A percentile compares a stretch with the other conserved stretches of the same genome.
phyloP scores from a whole-genome alignment of 2,329 filamentous ascomycete genomes.

The Fusarium sp. region DNA sequence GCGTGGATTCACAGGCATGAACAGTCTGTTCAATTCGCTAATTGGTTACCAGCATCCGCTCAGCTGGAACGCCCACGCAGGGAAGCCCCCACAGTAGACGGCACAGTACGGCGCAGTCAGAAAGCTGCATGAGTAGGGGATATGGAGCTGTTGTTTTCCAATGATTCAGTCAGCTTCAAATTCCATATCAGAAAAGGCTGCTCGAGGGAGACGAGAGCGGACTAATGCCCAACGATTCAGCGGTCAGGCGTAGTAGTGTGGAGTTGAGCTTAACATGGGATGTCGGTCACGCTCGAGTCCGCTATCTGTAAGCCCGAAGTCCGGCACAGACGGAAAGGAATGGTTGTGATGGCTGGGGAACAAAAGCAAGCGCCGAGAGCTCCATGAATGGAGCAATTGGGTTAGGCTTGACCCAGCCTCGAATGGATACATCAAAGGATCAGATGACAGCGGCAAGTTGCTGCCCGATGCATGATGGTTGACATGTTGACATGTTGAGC shows the following conservation, averaged over 20 bases:
- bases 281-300: conserved; percentile 14
- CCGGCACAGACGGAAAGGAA: conserved; percentile 18
- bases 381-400: conserved; percentile 1
- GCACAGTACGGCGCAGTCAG: conserved; percentile 25
- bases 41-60: conserved; percentile 42
- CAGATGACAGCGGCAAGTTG: conserved; percentile 23
- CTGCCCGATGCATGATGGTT: conserved; percentile 26
- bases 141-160: conserved; percentile 18
- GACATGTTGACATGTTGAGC: conserved; percentile 6
- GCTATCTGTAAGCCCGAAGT: conserved; percentile 4
- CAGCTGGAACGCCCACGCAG: conserved; percentile 35
- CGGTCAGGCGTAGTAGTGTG: conserved; percentile 13
- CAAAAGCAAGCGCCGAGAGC: conserved; percentile 2
- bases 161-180: conserved; percentile 5
- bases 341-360: not conserved
- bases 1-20: conserved; percentile 7
- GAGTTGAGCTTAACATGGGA: conserved; percentile 21
- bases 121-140: conserved; percentile 14
- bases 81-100: conserved; percentile 22
- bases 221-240: conserved; percentile 26
- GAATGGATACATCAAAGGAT: conserved; percentile 5
- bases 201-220: not conserved
- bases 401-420: conserved; percentile 1
- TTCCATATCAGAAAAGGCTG: conserved; percentile 5
- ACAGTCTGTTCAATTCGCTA: conserved; percentile 14